Evolutionary conservation across 495 filamentous ascomycete species (phyloP).

Genomic region (Melanomma pulvis-pyrius): DNA sequence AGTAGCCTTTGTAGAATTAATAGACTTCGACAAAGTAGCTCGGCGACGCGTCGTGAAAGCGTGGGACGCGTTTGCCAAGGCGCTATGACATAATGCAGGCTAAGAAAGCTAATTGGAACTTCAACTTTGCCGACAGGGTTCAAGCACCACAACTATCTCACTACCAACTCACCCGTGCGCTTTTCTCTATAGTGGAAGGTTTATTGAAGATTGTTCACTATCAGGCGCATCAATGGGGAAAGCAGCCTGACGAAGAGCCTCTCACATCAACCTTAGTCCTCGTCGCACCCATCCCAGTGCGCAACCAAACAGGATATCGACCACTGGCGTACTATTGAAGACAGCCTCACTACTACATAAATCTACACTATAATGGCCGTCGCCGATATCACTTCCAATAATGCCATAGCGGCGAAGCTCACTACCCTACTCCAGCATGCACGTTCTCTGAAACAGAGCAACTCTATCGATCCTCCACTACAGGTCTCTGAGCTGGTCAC

Average conservation of each 20-base stretch:
- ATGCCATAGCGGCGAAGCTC: slow-evolving; percentile 44
- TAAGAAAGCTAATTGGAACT: slow-evolving; percentile 31
- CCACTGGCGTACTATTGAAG: neutral
- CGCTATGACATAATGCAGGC: slow-evolving; percentile 24
- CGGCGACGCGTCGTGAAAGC: neutral
- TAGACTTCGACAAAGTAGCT: neutral
- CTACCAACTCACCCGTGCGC: neutral
- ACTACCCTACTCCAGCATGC: slow-evolving; percentile 66
- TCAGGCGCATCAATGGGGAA: neutral
- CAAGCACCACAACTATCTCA: slow-evolving; percentile 7
- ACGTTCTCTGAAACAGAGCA: slow-evolving; percentile 63
- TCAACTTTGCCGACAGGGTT: slow-evolving; percentile 11
- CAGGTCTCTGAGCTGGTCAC: slow-evolving; percentile 58
- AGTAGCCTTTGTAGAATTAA: neutral
- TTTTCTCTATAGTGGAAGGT: neutral
- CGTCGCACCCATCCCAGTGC: neutral
- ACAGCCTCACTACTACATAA: neutral
- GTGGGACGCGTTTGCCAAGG: slow-evolving; percentile 8
- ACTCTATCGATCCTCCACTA: slow-evolving; percentile 77
- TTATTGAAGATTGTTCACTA: neutral
- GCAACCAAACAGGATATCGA: neutral
- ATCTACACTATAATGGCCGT: slow-evolving; percentile 20
- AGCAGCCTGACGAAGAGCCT: neutral
- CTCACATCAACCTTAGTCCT: neutral
- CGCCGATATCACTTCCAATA: slow-evolving; percentile 7